phyloP scores from a whole-genome alignment of 176 grass and related monocot genomes.

The Eragrostis nindensis region DNA sequence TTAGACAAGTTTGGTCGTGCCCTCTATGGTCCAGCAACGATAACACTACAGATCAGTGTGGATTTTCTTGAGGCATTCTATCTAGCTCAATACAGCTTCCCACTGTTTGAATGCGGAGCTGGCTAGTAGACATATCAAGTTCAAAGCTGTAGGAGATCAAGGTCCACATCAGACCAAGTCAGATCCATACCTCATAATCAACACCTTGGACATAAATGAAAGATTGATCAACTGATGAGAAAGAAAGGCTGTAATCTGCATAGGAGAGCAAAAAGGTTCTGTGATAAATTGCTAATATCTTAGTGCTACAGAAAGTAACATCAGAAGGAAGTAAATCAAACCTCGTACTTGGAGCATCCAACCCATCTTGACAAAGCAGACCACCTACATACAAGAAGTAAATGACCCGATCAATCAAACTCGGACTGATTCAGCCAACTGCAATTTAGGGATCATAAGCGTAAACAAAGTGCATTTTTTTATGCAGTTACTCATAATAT shows the following conservation, averaged over 20 bases:
- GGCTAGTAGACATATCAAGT: slow-evolving; percentile 10
- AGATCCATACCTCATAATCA: slow-evolving; percentile 82
- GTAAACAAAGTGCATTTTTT: not conserved
- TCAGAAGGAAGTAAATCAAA: slow-evolving; percentile 43
- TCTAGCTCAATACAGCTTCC: not conserved
- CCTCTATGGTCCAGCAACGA: slow-evolving; percentile 9
- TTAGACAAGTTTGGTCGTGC: not conserved
- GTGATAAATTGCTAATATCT: not conserved
- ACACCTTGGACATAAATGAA: slow-evolving; percentile 91
- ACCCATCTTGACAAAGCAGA: slow-evolving; percentile 83
- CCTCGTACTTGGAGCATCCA: slow-evolving; percentile 96
- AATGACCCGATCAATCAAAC: slow-evolving; percentile 2
- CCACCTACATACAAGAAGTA: slow-evolving; percentile 65
- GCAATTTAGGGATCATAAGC: not conserved
- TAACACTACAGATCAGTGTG: not conserved
- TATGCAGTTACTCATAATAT: slow-evolving; percentile 16
- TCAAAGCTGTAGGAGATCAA: not conserved
- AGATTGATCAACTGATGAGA: slow-evolving; percentile 73
- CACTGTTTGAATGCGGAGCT: not conserved
- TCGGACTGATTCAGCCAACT: not conserved
- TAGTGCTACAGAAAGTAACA: slow-evolving; percentile 32
- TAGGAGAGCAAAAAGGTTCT: slow-evolving; percentile 23
- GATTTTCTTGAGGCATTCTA: not conserved
- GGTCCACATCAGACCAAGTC: not conserved
- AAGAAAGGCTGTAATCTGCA: slow-evolving; percentile 86